Evolutionary conservation across 257 asterid genomes (phyloP).

Genomic region (Nicotiana sylvestris): DNA sequence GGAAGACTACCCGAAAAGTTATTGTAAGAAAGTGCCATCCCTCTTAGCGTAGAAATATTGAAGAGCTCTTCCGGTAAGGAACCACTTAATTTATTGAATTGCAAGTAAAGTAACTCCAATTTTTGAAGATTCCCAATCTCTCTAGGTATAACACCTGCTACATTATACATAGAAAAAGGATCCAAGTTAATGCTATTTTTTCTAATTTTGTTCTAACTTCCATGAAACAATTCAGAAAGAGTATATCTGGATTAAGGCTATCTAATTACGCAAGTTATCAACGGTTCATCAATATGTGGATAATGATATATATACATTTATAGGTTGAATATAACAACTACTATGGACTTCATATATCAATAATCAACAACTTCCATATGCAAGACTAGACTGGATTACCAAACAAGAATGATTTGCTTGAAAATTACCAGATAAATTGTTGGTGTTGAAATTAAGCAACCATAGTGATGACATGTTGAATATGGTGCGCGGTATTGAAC

Average conservation of each 20-base stretch:
- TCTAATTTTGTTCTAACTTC: too few species aligned
- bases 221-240: neutral
- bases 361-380: too few species aligned
- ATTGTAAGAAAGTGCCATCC: neutral
- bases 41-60: constrained; percentile 27
- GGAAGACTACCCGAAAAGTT: constrained; percentile 20
- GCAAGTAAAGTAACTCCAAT: neutral
- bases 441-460: neutral
- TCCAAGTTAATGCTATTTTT: neutral
- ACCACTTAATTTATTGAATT: constrained; percentile 8
- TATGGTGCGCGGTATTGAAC: neutral
- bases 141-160: constrained; percentile 32
- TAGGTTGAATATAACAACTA: too few species aligned
- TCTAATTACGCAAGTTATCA: neutral
- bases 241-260: neutral
- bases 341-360: too few species aligned
- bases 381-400: too few species aligned
- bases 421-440: neutral
- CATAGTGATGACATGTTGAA: neutral
- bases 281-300: neutral
- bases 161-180: neutral
- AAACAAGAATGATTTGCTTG: neutral
- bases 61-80: constrained; percentile 21
- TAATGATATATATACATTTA: too few species aligned
- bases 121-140: constrained; percentile 27